phyloP scores from a whole-genome alignment of 2,329 filamentous ascomycete species.

The Blastomyces silverae region DNA sequence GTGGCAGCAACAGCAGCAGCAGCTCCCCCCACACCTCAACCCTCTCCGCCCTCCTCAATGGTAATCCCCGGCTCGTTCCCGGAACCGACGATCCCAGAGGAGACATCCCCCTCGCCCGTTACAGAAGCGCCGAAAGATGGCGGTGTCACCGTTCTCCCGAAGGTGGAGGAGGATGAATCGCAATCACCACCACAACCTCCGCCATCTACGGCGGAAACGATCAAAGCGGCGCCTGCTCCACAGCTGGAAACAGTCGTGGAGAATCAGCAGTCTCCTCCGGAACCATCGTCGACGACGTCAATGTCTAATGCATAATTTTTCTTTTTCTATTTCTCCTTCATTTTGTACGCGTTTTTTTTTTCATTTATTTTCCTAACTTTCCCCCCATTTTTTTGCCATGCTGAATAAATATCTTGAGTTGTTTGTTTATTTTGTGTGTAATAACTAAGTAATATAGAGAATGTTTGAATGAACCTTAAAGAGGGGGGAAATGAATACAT shows the following conservation, averaged over 20 bases:
- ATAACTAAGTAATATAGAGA: no score
- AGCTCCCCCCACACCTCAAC: background rate
- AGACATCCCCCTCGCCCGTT: background rate
- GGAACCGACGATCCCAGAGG: slow-evolving; percentile 13
- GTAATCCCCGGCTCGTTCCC: slow-evolving; percentile 8
- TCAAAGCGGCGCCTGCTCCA: background rate
- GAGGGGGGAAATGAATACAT: no score
- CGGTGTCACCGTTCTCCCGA: slow-evolving; percentile 6
- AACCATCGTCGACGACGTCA: background rate
- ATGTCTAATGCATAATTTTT: background rate
- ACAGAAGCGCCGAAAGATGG: background rate
- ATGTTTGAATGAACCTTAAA: no score
- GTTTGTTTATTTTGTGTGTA: no score
- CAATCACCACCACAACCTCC: background rate
- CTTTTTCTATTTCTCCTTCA: background rate
- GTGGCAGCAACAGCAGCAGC: background rate
- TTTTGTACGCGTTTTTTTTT: no score
- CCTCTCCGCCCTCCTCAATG: background rate
- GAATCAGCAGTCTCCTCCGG: background rate
- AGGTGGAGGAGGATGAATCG: slow-evolving; percentile 9
- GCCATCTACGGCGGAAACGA: slow-evolving; percentile 5
- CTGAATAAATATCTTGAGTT: no score
- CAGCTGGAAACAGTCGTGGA: background rate
- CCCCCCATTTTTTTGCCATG: no score
- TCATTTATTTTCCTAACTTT: background rate